Evolutionary conservation across 1,284 basidiomycete genomes (phyloP), one percentile per base, ranked within the genome.

Genomic region (Mixia osmundae): DNA sequence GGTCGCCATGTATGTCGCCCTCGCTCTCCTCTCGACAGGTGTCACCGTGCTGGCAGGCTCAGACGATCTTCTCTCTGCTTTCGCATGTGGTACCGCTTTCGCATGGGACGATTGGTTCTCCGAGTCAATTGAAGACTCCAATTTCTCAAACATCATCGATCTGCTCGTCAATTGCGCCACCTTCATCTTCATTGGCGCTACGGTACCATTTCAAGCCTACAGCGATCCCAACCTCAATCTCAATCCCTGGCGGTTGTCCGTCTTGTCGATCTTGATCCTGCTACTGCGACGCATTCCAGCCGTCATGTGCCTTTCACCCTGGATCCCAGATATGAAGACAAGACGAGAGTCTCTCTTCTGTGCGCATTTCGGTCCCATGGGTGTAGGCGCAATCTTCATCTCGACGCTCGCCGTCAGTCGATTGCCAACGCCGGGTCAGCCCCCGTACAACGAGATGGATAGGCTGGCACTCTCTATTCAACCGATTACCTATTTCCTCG

Each of bases 71-170:
- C 65, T 94, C 7, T 78, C 87, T 9, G 77, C 89, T 0, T 99
- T 97, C 54, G 74, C 76, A 1, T 95, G 87, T 51, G 91, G 91
- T 16, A 75, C 78, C 3, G 83, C 85, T 1, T 99, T 95, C 53
- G 91, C 87, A 0, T 97, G 89, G 89, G 89, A 97, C 48, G 32
- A 35, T 18, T 47, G 87, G 44, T 94, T 91, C 64, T 94, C 94
- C 64, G 71, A 74, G 47, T 85, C 91, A 48, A 97, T 87, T 2
- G 87, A 41, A 54, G 79, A 87, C 54, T 68, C 77, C 20, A 76
- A 87, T 47, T 97, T 97, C 62, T 82, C 76, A 47, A 85, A 78
- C 57, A 89, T 97, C 49, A 82, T 97, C 28, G 44, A 48, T 39
- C 37, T 49, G 11, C 43, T 47, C 34, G 43, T 46, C 39, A 50